Evolutionary conservation across 2,329 filamentous ascomycete genomes (phyloP).

Genomic region (Pestalotiopsis sp.): DNA sequence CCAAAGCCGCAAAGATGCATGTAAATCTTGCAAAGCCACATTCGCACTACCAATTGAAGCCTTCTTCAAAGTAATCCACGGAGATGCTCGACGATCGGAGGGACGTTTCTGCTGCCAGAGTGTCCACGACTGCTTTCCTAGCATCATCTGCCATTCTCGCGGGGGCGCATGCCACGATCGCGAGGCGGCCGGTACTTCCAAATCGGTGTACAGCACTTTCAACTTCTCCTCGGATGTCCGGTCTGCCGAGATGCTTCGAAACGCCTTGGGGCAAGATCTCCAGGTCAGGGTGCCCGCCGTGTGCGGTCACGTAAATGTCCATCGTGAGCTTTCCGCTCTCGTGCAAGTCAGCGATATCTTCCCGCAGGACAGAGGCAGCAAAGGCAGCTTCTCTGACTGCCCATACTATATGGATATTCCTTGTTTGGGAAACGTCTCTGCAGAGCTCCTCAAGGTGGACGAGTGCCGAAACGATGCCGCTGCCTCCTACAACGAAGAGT

Average conservation of each 20-base stretch:
- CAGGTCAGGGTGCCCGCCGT: neutral
- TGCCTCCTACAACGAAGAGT: constrained; percentile 47
- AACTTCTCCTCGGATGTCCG: constrained; percentile 36
- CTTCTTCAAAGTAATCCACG: constrained; percentile 47
- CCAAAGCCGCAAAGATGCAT: no score
- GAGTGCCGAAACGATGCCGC: constrained; percentile 44
- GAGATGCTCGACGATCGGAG: neutral
- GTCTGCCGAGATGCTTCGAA: constrained; percentile 29
- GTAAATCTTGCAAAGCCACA: no score
- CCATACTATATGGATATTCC: constrained; percentile 42
- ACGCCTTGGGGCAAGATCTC: constrained; percentile 19
- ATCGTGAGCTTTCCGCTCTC: constrained; percentile 33
- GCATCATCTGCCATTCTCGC: constrained; percentile 47
- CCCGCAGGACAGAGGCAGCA: constrained; percentile 34
- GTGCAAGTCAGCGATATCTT: constrained; percentile 33
- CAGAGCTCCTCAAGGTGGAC: constrained; percentile 38
- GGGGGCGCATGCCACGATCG: constrained; percentile 48
- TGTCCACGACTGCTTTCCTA: constrained; percentile 35
- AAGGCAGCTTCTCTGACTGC: constrained; percentile 43
- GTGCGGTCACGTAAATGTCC: constrained; percentile 38
- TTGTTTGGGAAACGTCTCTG: constrained; percentile 14
- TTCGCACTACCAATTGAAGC: constrained; percentile 40
- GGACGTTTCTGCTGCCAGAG: constrained; percentile 27
- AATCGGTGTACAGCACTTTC: constrained; percentile 23
- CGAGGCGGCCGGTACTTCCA: constrained; percentile 30